Base-by-base conservation (phyloP, 2,329 filamentous ascomycete genomes). In the Aspergillus niger region DNA sequence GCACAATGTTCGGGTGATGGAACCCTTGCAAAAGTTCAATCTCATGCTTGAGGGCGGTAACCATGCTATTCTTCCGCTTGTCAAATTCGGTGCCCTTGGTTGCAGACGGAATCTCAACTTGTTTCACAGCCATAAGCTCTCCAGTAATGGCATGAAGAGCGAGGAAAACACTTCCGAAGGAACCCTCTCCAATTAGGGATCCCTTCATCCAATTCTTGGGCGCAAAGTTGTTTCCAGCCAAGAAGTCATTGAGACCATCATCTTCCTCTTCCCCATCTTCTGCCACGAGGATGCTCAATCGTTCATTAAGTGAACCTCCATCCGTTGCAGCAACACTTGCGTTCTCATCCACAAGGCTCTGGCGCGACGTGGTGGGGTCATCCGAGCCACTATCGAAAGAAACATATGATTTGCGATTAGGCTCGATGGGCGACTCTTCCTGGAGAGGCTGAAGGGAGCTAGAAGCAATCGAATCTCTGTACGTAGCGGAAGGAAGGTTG, bases 151-250 rank as follows among this genome's bases (percentile, higher is more conserved):
- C 91, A 75, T 99, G 95, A 32, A 99, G 84, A 26, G 95, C 95
- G 52, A 99, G 85, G 78, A 96, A 99, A 56, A 99, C 95, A 69
- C 89, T 93, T 70, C 95, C 95, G 72, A 99, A 99, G 4, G 93
- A 97, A 64, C 95, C 95, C 77, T 97, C 92, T 32, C 95, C 95
- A 67, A 99, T 99, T 64, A 98, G 83, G 32, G 94, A 93, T 72
- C 95, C 95, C 81, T 98, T 97, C 92, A 99, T 98, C 91, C 96
- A 99, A 77, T 97, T 96, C 80, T 94, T 91, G 64, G 97, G 93
- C 66, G 96, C 93, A 88, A 95, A 98, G 8, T 92, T 96, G 73
- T 97, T 92, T 65, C 92, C 91, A 36, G 92, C 88, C 43, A 98
- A 83, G 82, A 97, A 97, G 72, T 93, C 93, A 68, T 90, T 87